These are phyloP conservation scores for Plantago coronopus DNA, from an alignment of 305 asterid species.

Conservation along the genomic window DNA sequence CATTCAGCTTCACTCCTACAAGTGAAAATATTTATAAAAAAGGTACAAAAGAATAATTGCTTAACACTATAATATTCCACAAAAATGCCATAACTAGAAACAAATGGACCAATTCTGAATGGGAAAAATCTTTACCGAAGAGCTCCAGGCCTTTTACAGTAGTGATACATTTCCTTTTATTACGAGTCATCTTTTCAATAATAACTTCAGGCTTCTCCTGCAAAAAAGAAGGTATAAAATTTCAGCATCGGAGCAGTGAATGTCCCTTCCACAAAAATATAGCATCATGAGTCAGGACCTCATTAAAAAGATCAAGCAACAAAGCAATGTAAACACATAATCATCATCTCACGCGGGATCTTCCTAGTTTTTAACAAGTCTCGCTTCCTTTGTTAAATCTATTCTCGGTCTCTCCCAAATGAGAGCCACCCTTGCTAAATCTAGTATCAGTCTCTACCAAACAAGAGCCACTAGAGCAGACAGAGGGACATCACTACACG, in stretches of 20 bases:
- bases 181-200: slow-evolving; percentile 89
- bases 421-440: too few relatives aligned
- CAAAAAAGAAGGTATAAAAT: slow-evolving; percentile 24
- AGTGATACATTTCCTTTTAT: slow-evolving; percentile 91
- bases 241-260: slow-evolving; percentile 13
- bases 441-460: neutral
- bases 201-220: slow-evolving; percentile 92
- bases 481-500: neutral
- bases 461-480: neutral
- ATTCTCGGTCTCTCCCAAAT: neutral
- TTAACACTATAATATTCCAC: too few relatives aligned
- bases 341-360: too few relatives aligned
- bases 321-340: too few relatives aligned
- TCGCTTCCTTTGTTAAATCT: too few relatives aligned
- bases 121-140: slow-evolving; percentile 52
- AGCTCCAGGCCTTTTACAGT: slow-evolving; percentile 94
- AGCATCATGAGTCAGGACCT: neutral
- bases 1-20: slow-evolving; percentile 84
- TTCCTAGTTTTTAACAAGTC: too few relatives aligned
- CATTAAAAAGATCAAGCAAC: neutral
- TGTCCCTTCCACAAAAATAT: slow-evolving; percentile 17
- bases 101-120: neutral
- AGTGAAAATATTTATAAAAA: neutral
- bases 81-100: too few relatives aligned
- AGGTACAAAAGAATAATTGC: too few relatives aligned